phyloP scores from a whole-genome alignment of 1,284 basidiomycete species.

The Hemileia vastatrix region DNA sequence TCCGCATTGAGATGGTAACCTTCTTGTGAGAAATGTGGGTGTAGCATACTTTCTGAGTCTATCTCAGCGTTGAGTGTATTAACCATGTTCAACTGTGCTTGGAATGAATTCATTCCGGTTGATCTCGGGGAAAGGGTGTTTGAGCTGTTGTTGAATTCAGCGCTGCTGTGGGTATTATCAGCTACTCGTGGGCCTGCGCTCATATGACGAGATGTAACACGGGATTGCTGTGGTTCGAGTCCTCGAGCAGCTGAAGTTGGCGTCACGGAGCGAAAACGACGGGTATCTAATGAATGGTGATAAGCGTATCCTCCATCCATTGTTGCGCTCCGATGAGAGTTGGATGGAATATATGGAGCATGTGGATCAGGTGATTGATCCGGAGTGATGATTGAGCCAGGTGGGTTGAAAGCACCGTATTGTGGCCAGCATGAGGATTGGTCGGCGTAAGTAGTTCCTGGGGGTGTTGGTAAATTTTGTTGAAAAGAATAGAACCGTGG shows the following conservation, averaged over 20 bases:
- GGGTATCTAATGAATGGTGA: conserved; percentile 2
- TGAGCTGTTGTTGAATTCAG: neutral
- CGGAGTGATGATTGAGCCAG: conserved; percentile 10
- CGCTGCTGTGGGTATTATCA: neutral
- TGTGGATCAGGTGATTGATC: conserved; percentile 22
- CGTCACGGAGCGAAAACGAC: conserved; percentile 12
- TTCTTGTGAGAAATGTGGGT: no score
- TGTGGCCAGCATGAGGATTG: conserved; percentile 18
- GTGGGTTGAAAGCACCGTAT: neutral
- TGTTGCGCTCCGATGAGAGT: no score
- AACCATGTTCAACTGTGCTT: conserved; percentile 20
- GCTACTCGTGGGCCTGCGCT: conserved; percentile 1
- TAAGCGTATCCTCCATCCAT: conserved; percentile 15
- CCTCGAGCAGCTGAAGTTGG: conserved; percentile 12
- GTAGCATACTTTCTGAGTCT: neutral
- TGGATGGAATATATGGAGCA: conserved; percentile 2
- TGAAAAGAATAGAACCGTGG: conserved; percentile 16
- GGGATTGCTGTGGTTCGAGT: conserved; percentile 11
- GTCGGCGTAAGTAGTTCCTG: conserved; percentile 11
- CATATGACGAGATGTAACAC: conserved; percentile 1
- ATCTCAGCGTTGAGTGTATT: conserved; percentile 19
- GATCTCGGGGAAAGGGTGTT: neutral
- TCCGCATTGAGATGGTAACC: no score
- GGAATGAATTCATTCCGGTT: neutral
- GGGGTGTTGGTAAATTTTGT: conserved; percentile 15